These are phyloP conservation scores for Aspergillus steynii DNA, from an alignment of 495 filamentous ascomycete genomes.

Conservation along the genomic window DNA sequence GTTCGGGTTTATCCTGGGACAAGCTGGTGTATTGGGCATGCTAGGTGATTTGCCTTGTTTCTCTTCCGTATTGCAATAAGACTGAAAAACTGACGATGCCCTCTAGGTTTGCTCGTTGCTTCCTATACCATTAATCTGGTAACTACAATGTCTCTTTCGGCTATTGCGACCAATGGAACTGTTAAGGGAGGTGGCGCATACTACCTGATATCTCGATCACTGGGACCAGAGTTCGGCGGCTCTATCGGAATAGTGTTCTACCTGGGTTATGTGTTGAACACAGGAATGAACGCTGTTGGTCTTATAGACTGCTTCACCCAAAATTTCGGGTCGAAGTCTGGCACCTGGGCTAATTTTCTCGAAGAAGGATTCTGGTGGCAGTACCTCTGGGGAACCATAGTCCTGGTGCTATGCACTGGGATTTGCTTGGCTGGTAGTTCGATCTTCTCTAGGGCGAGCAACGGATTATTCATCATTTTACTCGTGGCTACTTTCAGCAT, in stretches of 20 bases:
- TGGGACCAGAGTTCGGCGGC: conserved; percentile 90
- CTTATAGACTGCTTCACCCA: conserved; percentile 79
- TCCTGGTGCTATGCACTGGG: conserved; percentile 70
- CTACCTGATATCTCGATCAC: conserved; percentile 81
- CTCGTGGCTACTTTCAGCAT: conserved; percentile 79
- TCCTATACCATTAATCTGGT: conserved; percentile 79
- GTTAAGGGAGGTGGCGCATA: conserved; percentile 88
- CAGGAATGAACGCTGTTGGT: conserved; percentile 85
- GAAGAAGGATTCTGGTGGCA: conserved; percentile 74
- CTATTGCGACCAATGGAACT: conserved; percentile 87
- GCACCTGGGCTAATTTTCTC: conserved; percentile 61
- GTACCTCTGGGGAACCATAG: conserved; percentile 74
- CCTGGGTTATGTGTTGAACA: conserved; percentile 80
- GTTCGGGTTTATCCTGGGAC: conserved; percentile 78
- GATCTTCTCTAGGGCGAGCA: conserved; percentile 78
- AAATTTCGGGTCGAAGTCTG: conserved; percentile 65
- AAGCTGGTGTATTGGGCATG: conserved; percentile 77
- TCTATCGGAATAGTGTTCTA: conserved; percentile 91
- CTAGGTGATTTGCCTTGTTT: conserved; percentile 54
- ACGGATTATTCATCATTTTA: conserved; percentile 73
- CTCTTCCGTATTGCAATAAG: neutral
- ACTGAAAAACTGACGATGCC: conserved; percentile 16
- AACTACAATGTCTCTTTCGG: conserved; percentile 82
- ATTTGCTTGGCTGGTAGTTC: conserved; percentile 81
- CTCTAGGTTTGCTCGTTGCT: conserved; percentile 64